A percentile compares a stretch with the other conserved stretches of the same genome.
phyloP scores from a whole-genome alignment of 2,329 filamentous ascomycete species.

The Phialemoniopsis sp. region DNA sequence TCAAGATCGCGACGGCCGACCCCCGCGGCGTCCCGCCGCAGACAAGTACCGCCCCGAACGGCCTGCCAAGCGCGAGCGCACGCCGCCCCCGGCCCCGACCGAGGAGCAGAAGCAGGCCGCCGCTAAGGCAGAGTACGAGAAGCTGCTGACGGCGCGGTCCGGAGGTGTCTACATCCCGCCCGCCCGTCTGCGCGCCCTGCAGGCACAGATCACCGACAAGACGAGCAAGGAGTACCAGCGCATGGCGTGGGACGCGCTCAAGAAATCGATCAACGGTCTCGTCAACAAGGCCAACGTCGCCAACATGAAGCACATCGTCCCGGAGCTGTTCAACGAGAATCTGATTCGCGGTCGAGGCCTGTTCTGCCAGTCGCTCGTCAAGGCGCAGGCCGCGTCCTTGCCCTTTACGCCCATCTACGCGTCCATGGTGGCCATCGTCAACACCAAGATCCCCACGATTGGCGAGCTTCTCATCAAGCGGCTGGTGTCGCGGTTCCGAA shows the following conservation, averaged over 20 bases:
- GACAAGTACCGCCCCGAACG: constrained; percentile 46
- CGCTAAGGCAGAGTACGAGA: constrained; percentile 90
- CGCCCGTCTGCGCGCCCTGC: constrained; percentile 81
- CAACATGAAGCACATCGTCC: constrained; percentile 97
- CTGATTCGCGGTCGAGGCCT: constrained; percentile 84
- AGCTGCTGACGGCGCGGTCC: constrained; percentile 85
- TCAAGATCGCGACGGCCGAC: constrained; percentile 7
- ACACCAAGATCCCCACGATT: constrained; percentile 93
- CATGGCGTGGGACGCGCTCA: constrained; percentile 98
- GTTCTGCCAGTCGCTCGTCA: constrained; percentile 97
- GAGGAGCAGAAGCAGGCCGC: constrained; percentile 84
- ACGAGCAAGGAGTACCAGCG: constrained; percentile 95
- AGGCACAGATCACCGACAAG: constrained; percentile 97
- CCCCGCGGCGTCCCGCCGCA: neutral
- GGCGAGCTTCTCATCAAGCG: constrained; percentile 86
- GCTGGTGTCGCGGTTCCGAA: constrained; percentile 87
- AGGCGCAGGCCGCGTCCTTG: constrained; percentile 91
- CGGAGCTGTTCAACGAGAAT: constrained; percentile 94
- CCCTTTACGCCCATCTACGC: constrained; percentile 97
- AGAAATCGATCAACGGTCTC: constrained; percentile 97
- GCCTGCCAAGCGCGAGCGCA: constrained; percentile 16
- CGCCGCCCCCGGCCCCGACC: constrained; percentile 41
- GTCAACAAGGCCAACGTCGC: constrained; percentile 99
- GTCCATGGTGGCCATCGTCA: constrained; percentile 92
- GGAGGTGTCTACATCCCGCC: constrained; percentile 97